Base-by-base conservation (phyloP, 768 basidiomycete genomes). In the Boletellus ananiceps region DNA sequence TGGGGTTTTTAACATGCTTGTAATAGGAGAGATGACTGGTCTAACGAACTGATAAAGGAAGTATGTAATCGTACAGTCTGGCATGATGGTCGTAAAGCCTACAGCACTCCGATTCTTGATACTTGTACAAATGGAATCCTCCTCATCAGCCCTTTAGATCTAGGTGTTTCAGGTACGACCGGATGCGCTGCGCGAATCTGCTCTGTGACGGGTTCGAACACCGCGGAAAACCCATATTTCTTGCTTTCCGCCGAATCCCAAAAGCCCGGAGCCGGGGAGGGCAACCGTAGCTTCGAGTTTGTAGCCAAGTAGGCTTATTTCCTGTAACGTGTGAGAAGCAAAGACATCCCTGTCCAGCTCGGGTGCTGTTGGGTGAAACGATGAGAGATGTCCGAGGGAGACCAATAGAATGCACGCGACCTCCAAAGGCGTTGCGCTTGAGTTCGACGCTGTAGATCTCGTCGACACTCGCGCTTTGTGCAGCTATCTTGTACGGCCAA, bases 191-290 rank as follows among this genome's bases (percentile, higher is more conserved):
- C 65, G 64, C 8, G 66, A 65, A 40, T 66, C 68, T 16, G 62
- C 40, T 44, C 65, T 57, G 46, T 67, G 55, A 46, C 59, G 68
- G 48, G 50, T 48, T 50, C 58, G 59, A 34, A 46, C 56, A 43
- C 81, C 72, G 55, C 76, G 77, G 71, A 88, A 86, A 21, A 88
- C 71, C 69, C 86, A 79, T 14, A 86, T 57, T 62, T 88, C 86
- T 57, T 73, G 78, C 49, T 75, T 73, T 14, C 65, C 59, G 14
- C 71, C 66, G 21, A 78, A 59, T 19, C 71, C 69, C 41, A 75
- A 57, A 25, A 72, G 53, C 5, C 71, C 69, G 11, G 58, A 49
- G 5, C 67, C 59, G 1, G 74, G 80, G 58, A 90, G 74, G 0
- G 81, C 78, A n/a, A 90, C 65, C 18, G 82, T 78, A 2, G 84